Conservation (phyloP, 139 green algal genomes). For the Coelastrella sp. region DNA sequence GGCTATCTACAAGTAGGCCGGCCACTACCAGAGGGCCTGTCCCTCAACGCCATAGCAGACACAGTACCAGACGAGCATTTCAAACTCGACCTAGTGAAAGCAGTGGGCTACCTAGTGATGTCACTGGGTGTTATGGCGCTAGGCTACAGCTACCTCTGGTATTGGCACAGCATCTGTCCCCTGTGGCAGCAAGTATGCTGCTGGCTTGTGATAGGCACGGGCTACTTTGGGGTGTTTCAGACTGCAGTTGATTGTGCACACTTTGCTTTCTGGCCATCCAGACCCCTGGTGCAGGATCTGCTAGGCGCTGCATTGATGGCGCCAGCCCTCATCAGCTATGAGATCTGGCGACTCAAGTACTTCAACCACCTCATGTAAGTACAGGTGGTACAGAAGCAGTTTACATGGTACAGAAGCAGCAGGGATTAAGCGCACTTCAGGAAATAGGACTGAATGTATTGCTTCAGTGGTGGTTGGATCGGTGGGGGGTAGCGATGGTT, state of each 20-base stretch:
- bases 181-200: slow-evolving; percentile 56
- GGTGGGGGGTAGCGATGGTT: too few relatives aligned
- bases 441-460: too few relatives aligned
- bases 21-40: slow-evolving; percentile 39
- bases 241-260: slow-evolving; percentile 61
- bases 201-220: slow-evolving; percentile 61
- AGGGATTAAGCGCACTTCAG: too few relatives aligned
- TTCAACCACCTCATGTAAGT: slow-evolving; percentile 52
- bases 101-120: slow-evolving; percentile 19
- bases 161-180: slow-evolving; percentile 60
- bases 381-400: too few relatives aligned
- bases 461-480: too few relatives aligned
- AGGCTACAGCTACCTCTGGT: slow-evolving; percentile 61
- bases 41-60: slow-evolving; percentile 15
- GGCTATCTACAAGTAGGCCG: slow-evolving; percentile 38
- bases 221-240: slow-evolving; percentile 67
- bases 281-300: slow-evolving; percentile 32
- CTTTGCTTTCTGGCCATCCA: slow-evolving; percentile 50
- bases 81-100: slow-evolving; percentile 23
- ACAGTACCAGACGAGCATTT: slow-evolving; percentile 20
- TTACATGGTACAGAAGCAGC: too few relatives aligned
- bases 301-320: slow-evolving; percentile 64
- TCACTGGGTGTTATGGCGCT: slow-evolving; percentile 51
- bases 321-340: slow-evolving; percentile 53
- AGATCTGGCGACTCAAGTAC: slow-evolving; percentile 44